Evolutionary conservation across 2,329 filamentous ascomycete species (phyloP).

Genomic region (Furcasterigmium furcatum): DNA sequence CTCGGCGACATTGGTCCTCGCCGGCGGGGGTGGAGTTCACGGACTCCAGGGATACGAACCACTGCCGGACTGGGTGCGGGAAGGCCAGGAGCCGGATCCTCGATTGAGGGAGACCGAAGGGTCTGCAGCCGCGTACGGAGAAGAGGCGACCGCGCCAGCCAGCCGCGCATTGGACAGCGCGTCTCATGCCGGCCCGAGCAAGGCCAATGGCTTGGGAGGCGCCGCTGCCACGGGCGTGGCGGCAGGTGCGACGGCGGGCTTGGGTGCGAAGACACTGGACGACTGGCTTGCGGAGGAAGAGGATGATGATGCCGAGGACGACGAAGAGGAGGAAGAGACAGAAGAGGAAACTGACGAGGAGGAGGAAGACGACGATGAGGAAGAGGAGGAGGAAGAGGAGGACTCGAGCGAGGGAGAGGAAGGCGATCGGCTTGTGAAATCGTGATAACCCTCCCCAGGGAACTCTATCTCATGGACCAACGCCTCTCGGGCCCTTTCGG

Average conservation of each 20-base stretch:
- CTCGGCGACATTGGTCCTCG: slow-evolving; percentile 81
- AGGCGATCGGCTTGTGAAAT: slow-evolving; percentile 37
- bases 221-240: slow-evolving; percentile 3
- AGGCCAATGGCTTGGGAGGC: slow-evolving; percentile 41
- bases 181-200: slow-evolving; percentile 31
- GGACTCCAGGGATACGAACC: slow-evolving; percentile 75
- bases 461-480: too few relatives aligned
- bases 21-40: slow-evolving; percentile 68
- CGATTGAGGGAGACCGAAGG: slow-evolving; percentile 62
- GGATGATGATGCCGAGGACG: slow-evolving; percentile 52
- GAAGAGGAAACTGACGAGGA: slow-evolving; percentile 50
- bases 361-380: slow-evolving; percentile 47
- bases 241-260: slow-evolving; percentile 37
- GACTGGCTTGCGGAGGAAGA: slow-evolving; percentile 84
- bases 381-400: slow-evolving; percentile 41
- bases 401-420: slow-evolving; percentile 43
- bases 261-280: slow-evolving; percentile 76
- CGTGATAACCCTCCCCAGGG: slow-evolving; percentile 16
- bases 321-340: slow-evolving; percentile 42
- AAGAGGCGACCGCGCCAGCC: slow-evolving; percentile 49
- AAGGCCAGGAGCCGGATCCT: slow-evolving; percentile 76
- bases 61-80: slow-evolving; percentile 80
- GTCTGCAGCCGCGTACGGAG: slow-evolving; percentile 30
- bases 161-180: slow-evolving; percentile 62
- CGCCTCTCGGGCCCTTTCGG: too few relatives aligned